A percentile compares a stretch with the other conserved stretches of the same genome.
Evolutionary conservation across 371 early-diverging fungal species (phyloP).

Genomic region (Mucor indicus): DNA sequence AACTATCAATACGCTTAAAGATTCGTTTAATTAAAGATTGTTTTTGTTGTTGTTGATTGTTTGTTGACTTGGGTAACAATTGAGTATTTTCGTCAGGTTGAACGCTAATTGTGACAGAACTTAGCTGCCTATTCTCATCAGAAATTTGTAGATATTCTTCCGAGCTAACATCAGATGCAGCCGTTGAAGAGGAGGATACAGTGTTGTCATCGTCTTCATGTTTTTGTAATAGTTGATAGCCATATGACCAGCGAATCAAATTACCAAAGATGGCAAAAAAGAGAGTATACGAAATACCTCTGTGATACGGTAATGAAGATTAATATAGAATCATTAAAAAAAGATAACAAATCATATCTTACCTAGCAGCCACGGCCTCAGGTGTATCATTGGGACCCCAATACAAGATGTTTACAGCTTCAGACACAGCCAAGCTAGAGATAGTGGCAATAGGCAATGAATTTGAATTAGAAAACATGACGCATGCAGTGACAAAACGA

Average conservation of each 20-base stretch:
- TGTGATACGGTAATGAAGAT: conserved; percentile 10
- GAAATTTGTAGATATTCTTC: not conserved
- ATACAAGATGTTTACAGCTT: conserved; percentile 56
- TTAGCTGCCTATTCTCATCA: not conserved
- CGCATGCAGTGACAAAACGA: conserved; percentile 63
- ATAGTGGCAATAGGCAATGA: conserved; percentile 72
- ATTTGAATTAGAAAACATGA: conserved; percentile 73
- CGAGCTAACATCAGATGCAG: too few relatives aligned
- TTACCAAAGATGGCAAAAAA: conserved; percentile 76
- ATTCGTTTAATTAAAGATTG: not conserved
- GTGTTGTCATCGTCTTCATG: conserved; percentile 9
- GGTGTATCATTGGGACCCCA: conserved; percentile 61
- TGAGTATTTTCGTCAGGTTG: not conserved
- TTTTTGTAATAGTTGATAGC: conserved; percentile 55
- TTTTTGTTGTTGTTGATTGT: not conserved
- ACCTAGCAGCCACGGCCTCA: conserved; percentile 62
- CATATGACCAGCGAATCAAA: conserved; percentile 74
- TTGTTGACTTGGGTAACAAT: not conserved
- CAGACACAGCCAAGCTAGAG: conserved; percentile 66
- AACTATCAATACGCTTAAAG: conserved; percentile 11
- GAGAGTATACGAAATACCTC: conserved; percentile 74
- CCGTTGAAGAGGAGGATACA: too few relatives aligned
- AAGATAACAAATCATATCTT: conserved; percentile 1
- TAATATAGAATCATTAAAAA: not conserved
- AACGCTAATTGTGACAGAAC: not conserved